Evolutionary conservation across 2,329 filamentous ascomycete species (phyloP).

Genomic region (Alternaria incomplexa): DNA sequence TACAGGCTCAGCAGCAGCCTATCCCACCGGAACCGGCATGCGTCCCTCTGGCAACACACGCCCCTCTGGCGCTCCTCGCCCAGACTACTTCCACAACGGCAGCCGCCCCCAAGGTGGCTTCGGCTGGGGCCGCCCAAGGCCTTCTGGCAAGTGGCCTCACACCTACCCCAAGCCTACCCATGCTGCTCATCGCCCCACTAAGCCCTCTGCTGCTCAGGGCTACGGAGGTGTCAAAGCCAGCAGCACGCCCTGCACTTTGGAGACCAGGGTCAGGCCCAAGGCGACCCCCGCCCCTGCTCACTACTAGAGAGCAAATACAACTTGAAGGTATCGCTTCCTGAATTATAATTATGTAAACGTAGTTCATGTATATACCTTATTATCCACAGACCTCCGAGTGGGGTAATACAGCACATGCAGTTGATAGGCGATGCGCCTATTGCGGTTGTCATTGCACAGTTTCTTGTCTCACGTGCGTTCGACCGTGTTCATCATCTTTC

Average conservation of each 20-base stretch:
- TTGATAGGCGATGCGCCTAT: neutral
- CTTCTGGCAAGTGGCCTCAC: conserved; percentile 21
- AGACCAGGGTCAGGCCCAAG: conserved; percentile 30
- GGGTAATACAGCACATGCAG: neutral
- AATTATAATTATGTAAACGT: neutral
- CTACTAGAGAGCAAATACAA: neutral
- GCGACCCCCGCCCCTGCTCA: conserved; percentile 14
- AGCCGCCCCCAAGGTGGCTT: conserved; percentile 10
- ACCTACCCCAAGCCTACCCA: conserved; percentile 3
- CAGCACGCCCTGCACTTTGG: conserved; percentile 28
- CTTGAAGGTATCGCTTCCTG: neutral
- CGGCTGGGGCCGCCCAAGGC: conserved; percentile 24
- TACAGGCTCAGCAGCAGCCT: neutral
- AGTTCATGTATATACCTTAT: neutral
- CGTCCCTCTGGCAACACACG: neutral
- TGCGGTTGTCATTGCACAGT: neutral
- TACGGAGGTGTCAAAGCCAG: conserved; percentile 7
- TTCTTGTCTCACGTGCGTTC: neutral
- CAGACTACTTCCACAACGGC: conserved; percentile 2
- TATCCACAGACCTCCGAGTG: neutral
- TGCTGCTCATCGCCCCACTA: conserved; percentile 1
- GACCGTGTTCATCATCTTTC: fast-evolving
- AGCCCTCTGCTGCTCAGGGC: conserved; percentile 8
- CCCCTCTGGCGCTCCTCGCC: conserved; percentile 13
- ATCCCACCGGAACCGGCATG: conserved; percentile 9